phyloP scores from a whole-genome alignment of 345 rosid genomes.

The Noccaea bulbosa region DNA sequence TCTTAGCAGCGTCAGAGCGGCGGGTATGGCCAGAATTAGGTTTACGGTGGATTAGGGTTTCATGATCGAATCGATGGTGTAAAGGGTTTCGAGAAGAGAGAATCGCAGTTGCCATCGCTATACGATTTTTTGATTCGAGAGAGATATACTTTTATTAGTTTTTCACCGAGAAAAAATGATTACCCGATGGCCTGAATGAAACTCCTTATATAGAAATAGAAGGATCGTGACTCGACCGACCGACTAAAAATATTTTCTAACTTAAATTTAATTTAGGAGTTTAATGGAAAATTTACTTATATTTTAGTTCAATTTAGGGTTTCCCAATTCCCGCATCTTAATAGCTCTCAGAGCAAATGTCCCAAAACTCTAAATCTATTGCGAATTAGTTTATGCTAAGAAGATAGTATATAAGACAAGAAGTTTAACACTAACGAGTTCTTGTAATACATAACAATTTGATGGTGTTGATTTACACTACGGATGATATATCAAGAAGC shows the following conservation, averaged over 20 bases:
- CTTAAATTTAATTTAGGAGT: background rate
- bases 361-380: too few species aligned
- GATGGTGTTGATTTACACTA: conserved; percentile 22
- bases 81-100: conserved; percentile 32
- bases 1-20: conserved; percentile 9
- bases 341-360: too few species aligned
- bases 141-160: too few species aligned
- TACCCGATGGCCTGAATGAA: background rate
- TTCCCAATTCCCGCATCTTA: too few species aligned
- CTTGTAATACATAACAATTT: background rate
- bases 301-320: background rate
- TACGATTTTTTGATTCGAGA: background rate
- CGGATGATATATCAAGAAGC: conserved; percentile 17
- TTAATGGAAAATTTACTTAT: background rate
- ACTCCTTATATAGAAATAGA: background rate
- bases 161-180: background rate
- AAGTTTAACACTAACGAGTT: conserved; percentile 7
- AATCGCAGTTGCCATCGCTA: conserved; percentile 40
- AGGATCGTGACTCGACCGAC: conserved; percentile 1
- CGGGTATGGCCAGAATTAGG: conserved; percentile 28
- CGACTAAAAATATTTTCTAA: conserved; percentile 1
- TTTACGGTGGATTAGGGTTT: conserved; percentile 33
- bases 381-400: background rate
- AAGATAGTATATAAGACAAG: background rate
- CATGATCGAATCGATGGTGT: conserved; percentile 25